Percentiles rank a stretch among this genome's conserved stretches.
Evolutionary conservation across 1,139 yeast species (phyloP).

Genomic region (Geotrichum carabidarum): DNA sequence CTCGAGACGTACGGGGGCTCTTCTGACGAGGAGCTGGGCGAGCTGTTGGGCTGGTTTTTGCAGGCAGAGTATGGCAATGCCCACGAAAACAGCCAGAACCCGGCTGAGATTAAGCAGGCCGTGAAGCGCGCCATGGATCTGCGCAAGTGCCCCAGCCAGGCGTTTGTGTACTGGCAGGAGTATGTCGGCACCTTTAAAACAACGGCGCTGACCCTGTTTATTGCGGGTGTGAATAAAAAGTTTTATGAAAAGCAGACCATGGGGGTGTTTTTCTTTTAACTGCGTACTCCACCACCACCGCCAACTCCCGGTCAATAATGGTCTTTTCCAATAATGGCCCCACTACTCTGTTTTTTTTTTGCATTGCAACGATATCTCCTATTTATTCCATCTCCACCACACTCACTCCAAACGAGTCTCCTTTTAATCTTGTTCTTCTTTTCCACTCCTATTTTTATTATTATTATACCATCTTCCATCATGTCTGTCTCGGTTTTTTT

Average conservation of each 20-base stretch:
- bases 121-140: constrained; percentile 3
- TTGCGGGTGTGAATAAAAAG: constrained; percentile 17
- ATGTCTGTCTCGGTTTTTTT: too few species aligned
- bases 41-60: constrained; percentile 17
- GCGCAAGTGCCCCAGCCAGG: constrained; percentile 8
- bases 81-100: constrained; percentile 9
- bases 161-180: constrained; percentile 18
- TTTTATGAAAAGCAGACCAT: constrained; percentile 12
- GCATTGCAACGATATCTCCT: neutral
- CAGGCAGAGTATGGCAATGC: constrained; percentile 18
- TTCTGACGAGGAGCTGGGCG: constrained; percentile 17
- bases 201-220: constrained; percentile 15
- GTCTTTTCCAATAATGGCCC: neutral
- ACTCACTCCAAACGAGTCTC: too few species aligned
- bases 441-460: too few species aligned
- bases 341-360: too few species aligned
- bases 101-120: constrained; percentile 7
- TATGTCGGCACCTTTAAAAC: constrained; percentile 15
- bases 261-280: constrained; percentile 16
- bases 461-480: too few species aligned
- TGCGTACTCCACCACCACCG: too few species aligned
- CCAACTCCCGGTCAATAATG: too few species aligned
- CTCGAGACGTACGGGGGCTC: constrained; percentile 13
- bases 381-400: neutral
- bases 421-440: too few species aligned